A percentile compares a stretch with the other conserved stretches of the same genome.
phyloP scores from a whole-genome alignment of 1,284 basidiomycete species.

The Apiotrichum laibachii region DNA sequence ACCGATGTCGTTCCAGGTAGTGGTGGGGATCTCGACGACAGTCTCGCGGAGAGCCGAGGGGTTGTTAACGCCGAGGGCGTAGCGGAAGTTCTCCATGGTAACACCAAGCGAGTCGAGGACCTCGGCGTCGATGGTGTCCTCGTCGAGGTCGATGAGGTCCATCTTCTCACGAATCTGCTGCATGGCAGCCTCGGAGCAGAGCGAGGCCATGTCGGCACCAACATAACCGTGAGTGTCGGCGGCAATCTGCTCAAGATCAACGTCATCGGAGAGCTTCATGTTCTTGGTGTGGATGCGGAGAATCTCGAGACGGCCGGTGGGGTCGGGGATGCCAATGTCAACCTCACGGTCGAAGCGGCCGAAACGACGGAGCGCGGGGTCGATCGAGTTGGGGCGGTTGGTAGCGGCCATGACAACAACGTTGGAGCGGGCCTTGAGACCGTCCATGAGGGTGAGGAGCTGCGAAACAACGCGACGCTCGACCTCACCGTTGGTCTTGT shows the following conservation, averaged over 20 bases:
- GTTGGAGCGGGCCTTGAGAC: slow-evolving; percentile 95
- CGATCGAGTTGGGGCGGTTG: slow-evolving; percentile 95
- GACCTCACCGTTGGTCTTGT: slow-evolving; percentile 99
- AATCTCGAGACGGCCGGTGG: slow-evolving; percentile 96
- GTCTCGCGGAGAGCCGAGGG: slow-evolving; percentile 96
- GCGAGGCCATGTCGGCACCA: slow-evolving; percentile 92
- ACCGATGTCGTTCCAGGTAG: slow-evolving; percentile 98
- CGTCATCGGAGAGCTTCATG: slow-evolving; percentile 98
- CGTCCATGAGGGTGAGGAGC: slow-evolving; percentile 97
- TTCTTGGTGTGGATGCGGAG: slow-evolving; percentile 99
- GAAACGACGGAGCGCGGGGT: slow-evolving; percentile 95
- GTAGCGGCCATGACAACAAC: slow-evolving; percentile 99
- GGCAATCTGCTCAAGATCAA: slow-evolving; percentile 97
- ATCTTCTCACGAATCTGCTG: slow-evolving; percentile 98
- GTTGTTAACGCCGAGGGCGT: slow-evolving; percentile 89
- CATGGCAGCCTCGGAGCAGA: slow-evolving; percentile 97
- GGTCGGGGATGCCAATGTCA: slow-evolving; percentile 98
- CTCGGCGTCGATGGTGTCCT: slow-evolving; percentile 95
- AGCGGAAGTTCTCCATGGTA: slow-evolving; percentile 98
- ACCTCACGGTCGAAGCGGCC: slow-evolving; percentile 99
- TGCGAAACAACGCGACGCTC: slow-evolving; percentile 99
- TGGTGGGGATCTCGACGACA: slow-evolving; percentile 90
- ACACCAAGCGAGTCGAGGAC: slow-evolving; percentile 93
- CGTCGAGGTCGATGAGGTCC: slow-evolving; percentile 88
- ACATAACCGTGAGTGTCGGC: slow-evolving; percentile 99